Conservation (phyloP, 2,329 filamentous ascomycete genomes). For the Trichoderma semiorbis region DNA sequence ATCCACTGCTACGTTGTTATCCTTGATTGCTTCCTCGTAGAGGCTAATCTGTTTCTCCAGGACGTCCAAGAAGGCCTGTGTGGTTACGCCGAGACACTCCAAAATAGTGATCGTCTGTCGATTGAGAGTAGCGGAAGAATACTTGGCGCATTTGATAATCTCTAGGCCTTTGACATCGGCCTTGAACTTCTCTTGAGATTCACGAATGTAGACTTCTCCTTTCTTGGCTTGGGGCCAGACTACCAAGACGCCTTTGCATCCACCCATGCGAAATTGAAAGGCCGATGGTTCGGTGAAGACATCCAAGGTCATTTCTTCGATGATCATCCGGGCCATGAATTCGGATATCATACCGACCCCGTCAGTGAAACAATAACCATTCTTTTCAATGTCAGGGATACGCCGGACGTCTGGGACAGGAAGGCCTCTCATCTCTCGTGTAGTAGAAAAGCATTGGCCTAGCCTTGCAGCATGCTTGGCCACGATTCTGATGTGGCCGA, state of each 20-base stretch:
- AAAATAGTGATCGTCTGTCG: constrained; percentile 87
- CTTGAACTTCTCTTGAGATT: constrained; percentile 84
- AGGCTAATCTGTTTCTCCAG: constrained; percentile 63
- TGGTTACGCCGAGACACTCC: constrained; percentile 69
- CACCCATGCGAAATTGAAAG: constrained; percentile 88
- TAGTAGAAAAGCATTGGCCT: constrained; percentile 95
- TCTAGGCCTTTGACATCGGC: constrained; percentile 71
- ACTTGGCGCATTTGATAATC: constrained; percentile 76
- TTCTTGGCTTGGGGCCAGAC: constrained; percentile 66
- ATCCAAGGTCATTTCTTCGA: constrained; percentile 63
- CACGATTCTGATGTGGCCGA: constrained; percentile 75
- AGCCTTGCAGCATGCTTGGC: constrained; percentile 87
- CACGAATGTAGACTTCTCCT: constrained; percentile 71
- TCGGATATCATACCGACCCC: constrained; percentile 90
- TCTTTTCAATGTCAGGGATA: constrained; percentile 68
- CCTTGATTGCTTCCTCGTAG: constrained; percentile 66
- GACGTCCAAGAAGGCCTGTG: constrained; percentile 63
- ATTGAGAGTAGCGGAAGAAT: constrained; percentile 77
- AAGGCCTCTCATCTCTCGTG: constrained; percentile 65
- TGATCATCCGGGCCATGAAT: constrained; percentile 70
- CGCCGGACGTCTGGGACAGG: constrained; percentile 55
- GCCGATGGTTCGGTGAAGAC: constrained; percentile 66
- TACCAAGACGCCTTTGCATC: constrained; percentile 84
- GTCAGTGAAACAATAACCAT: constrained; percentile 76
- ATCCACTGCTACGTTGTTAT: constrained; percentile 60